A percentile compares a stretch with the other conserved stretches of the same genome.
phyloP scores from a whole-genome alignment of 176 grass and related monocot genomes.

The Melocanna baccifera region DNA sequence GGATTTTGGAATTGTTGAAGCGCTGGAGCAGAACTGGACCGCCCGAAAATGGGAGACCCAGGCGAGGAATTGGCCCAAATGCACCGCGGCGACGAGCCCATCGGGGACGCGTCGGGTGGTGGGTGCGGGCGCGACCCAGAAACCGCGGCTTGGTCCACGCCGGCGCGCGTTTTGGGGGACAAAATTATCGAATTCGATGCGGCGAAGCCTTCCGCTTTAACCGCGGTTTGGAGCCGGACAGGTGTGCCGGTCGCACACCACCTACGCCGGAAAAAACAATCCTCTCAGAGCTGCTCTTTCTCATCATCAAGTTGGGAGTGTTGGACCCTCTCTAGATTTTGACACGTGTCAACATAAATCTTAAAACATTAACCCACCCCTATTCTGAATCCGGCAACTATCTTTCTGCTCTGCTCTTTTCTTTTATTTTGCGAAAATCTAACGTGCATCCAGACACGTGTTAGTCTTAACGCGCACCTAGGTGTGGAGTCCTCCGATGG shows the following conservation, averaged over 20 bases:
- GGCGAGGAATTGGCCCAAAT: not conserved
- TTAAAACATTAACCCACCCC: no score
- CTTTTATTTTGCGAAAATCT: no score
- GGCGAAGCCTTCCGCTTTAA: not conserved
- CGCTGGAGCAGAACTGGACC: not conserved
- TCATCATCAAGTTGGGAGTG: no score
- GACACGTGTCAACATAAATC: no score
- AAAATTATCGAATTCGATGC: not conserved
- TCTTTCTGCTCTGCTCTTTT: no score
- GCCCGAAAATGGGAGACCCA: not conserved
- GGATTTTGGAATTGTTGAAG: not conserved
- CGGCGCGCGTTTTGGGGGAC: not conserved
- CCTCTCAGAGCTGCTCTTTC: no score
- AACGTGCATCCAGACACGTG: no score
- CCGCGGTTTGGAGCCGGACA: not conserved
- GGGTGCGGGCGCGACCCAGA: not conserved
- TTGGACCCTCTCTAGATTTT: no score
- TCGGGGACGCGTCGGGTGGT: not conserved
- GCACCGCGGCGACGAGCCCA: not conserved
- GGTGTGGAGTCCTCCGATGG: no score
- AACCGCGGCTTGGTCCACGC: conserved; percentile 14
- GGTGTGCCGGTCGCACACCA: not conserved
- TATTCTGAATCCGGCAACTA: no score
- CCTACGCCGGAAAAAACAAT: no score
- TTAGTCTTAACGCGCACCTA: no score